Percentiles rank a stretch among this genome's conserved stretches.
Evolutionary conservation across 495 filamentous ascomycete genomes (phyloP).

Genomic region (Penicillium bialowiezense): DNA sequence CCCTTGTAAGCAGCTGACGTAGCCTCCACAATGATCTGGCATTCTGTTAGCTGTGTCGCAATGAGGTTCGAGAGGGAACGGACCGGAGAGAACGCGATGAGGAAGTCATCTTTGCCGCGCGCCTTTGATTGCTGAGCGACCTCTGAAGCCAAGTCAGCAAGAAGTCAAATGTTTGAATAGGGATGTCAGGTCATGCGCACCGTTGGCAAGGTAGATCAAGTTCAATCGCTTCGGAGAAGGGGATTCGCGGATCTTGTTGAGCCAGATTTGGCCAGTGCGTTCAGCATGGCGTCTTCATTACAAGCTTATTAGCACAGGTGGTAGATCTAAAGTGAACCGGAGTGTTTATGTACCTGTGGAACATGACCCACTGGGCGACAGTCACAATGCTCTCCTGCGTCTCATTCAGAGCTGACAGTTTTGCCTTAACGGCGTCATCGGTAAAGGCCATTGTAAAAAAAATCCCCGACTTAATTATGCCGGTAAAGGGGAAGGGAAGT

Average conservation of each 20-base stretch:
- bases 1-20: conserved; percentile 83
- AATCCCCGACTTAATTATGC: background rate
- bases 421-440: conserved; percentile 88
- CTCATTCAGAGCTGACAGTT: conserved; percentile 92
- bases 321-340: conserved; percentile 6
- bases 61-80: conserved; percentile 11
- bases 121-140: conserved; percentile 93
- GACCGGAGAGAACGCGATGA: conserved; percentile 81
- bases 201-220: conserved; percentile 93
- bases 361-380: conserved; percentile 98
- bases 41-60: conserved; percentile 19
- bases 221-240: conserved; percentile 79
- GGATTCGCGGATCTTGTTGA: conserved; percentile 82
- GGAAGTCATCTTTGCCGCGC: conserved; percentile 85
- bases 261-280: conserved; percentile 83
- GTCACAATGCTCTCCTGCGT: conserved; percentile 94
- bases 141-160: conserved; percentile 55
- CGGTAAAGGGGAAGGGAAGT: background rate
- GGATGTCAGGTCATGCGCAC: conserved; percentile 42
- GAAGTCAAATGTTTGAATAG: background rate
- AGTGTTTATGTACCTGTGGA: conserved; percentile 71
- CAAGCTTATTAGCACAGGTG: conserved; percentile 19
- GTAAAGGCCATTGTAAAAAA: conserved; percentile 74
- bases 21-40: conserved; percentile 78
- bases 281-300: conserved; percentile 77